These are phyloP conservation scores for Suillus subluteus DNA, from an alignment of 768 basidiomycete genomes.

Conservation along the genomic window DNA sequence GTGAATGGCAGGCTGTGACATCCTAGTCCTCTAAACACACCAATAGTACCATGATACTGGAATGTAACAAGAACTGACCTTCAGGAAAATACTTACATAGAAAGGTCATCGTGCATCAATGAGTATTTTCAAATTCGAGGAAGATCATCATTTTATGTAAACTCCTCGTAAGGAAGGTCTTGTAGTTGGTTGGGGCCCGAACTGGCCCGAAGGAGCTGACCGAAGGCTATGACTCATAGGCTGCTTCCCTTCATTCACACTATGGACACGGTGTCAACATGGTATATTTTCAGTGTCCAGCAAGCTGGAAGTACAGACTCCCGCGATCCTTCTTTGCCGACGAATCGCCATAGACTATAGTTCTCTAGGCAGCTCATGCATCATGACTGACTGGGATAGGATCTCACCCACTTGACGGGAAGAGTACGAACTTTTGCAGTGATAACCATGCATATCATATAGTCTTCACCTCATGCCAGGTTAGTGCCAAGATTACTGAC, in stretches of 20 bases:
- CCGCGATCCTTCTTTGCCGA: constrained; percentile 10
- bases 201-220: background rate
- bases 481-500: background rate
- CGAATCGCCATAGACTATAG: constrained; percentile 13
- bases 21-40: background rate
- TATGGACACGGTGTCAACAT: constrained; percentile 16
- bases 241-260: too few relatives aligned
- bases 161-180: constrained; percentile 15
- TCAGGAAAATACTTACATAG: background rate
- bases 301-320: constrained; percentile 22
- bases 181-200: background rate
- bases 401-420: constrained; percentile 20
- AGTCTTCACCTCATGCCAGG: background rate
- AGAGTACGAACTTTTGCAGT: constrained; percentile 19
- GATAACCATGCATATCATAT: background rate
- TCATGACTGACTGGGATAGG: constrained; percentile 24
- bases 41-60: background rate
- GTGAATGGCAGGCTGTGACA: background rate
- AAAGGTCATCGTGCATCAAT: background rate
- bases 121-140: background rate
- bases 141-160: background rate
- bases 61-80: background rate
- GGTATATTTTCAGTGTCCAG: constrained; percentile 21
- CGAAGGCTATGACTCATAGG: too few relatives aligned
- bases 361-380: constrained; percentile 22